Base-by-base conservation (phyloP, 352 stramenopile genomes). In the Phytophthora citricola region DNA sequence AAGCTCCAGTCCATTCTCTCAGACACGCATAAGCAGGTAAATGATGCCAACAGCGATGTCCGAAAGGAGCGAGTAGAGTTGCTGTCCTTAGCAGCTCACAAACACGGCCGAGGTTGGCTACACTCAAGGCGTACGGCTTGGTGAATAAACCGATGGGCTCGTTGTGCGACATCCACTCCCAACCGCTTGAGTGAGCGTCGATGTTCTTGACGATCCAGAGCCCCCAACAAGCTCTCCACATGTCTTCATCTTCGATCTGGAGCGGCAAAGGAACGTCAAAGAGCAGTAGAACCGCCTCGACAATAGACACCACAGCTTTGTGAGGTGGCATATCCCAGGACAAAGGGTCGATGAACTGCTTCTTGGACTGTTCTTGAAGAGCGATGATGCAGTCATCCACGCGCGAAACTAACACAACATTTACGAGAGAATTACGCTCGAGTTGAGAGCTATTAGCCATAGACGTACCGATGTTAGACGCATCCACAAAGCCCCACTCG, bases 151-250 rank as follows among this genome's bases (percentile, higher is more conserved):
- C 83, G 39, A 66, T 79, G 0, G 83, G 81, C 41, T 92, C 81
- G 34, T 92, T 90, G 32, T 76, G 76, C 10, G 81, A 58, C 54
- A 81, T 59, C 81, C 83, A 92, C 31, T 90, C 76, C 81, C 83
- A 92, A 7, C 81, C 81, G 29, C 71, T 57, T 2, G 75, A 75
- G 62, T 92, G 83, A 15, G 81, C 52, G 12, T 92, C 81, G 48
- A 92, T 84, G 64, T 92, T 92, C 66, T 90, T 92, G 58, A 90
- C 79, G 17, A 92, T 84, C 83, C 83, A 92, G 0, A 89, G 65
- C 8, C 69, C 79, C 83, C 83, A 92, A 60, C 73, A 69, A 0
- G 54, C 63, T 11, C 62, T 54, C 83, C 83, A 92, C 22, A 81
- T 59, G 1, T 69, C 69, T 29, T 82, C 75, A 15, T 79, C 63